Conservation (phyloP, 441 rosid genomes). For the Jatropha podagrica region DNA sequence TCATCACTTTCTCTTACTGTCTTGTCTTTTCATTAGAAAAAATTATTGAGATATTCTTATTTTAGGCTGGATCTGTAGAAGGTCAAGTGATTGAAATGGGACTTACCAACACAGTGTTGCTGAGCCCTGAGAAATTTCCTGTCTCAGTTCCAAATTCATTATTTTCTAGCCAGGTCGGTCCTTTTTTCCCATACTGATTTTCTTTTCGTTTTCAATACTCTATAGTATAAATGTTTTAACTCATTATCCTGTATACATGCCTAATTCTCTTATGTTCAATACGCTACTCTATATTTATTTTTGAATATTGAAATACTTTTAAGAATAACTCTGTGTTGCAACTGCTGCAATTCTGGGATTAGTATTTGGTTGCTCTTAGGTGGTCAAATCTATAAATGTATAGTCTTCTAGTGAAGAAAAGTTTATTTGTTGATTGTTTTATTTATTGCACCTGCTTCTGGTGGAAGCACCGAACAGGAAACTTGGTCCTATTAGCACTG, state of each 20-base stretch:
- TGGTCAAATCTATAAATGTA: too few species aligned
- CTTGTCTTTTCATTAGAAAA: constrained; percentile 1
- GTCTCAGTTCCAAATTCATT: constrained; percentile 87
- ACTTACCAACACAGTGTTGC: constrained; percentile 72
- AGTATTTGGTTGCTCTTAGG: too few species aligned
- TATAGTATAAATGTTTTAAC: not conserved
- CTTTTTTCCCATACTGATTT: not conserved
- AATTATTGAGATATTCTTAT: constrained; percentile 9
- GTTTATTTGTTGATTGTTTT: too few species aligned
- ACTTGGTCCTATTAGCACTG: too few species aligned
- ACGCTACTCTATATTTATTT: too few species aligned
- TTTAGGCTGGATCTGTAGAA: constrained; percentile 86
- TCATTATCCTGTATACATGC: not conserved
- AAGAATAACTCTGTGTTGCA: too few species aligned
- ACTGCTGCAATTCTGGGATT: too few species aligned
- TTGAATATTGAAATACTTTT: too few species aligned
- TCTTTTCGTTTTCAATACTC: not conserved
- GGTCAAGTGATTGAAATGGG: constrained; percentile 96
- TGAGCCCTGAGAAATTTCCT: constrained; percentile 77
- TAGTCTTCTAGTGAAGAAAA: too few species aligned
- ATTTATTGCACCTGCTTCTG: too few species aligned
- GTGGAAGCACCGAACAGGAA: too few species aligned
- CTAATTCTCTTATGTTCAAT: not conserved
- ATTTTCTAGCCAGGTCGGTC: constrained; percentile 85
- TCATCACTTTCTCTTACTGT: not conserved